Base-by-base conservation (phyloP, 495 filamentous ascomycete species). In the Chaetomium fimeti region DNA sequence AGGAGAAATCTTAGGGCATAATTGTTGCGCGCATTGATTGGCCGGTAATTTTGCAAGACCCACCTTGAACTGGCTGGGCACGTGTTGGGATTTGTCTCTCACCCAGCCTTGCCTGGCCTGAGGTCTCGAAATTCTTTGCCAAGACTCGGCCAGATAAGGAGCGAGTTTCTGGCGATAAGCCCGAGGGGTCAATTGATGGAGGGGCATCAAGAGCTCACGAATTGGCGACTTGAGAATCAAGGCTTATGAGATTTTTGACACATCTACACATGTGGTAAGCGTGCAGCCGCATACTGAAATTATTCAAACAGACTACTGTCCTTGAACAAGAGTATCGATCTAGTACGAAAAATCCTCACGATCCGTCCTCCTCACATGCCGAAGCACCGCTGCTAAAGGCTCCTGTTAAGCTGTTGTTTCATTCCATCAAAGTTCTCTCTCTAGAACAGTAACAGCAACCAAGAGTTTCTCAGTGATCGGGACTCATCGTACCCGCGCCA, bases 1-100 rank as follows among this genome's bases (percentile, higher is more conserved):
- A 49, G 61, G 56, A 40, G 67, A 59, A 61, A 67, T 64, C 57
- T 75, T 74, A 74, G 73, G 73, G 72, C 72, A 72, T 57, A 70
- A 66, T 65, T 65, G 58, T 29, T 57, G 65, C 29, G 13, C 22
- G 59, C 13, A 36, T 4, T 69, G 61, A 75, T 74, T 75, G 71
- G 73, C 18, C 24, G 9, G 2, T n/a, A 2, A 45, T 3, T 0
- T 5, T 24, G 0, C 13, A 7, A 1, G 7, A 0, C 29, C 67
- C 70, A 63, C 60, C 22, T 66, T 27, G 20, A 51, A 56, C 42
- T 32, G 7, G 3, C 51, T 1, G 48, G 36, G 55, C 32, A 36
- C 32, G 32, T 36, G 32, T 9, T 36, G 32, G 32, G 12, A 9
- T 36, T 36, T 36, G 29, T 32, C 20, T 22, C 6, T 42, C 22